Conservation (phyloP, 2,329 filamentous ascomycete genomes). For the Monosporascus sp. region DNA sequence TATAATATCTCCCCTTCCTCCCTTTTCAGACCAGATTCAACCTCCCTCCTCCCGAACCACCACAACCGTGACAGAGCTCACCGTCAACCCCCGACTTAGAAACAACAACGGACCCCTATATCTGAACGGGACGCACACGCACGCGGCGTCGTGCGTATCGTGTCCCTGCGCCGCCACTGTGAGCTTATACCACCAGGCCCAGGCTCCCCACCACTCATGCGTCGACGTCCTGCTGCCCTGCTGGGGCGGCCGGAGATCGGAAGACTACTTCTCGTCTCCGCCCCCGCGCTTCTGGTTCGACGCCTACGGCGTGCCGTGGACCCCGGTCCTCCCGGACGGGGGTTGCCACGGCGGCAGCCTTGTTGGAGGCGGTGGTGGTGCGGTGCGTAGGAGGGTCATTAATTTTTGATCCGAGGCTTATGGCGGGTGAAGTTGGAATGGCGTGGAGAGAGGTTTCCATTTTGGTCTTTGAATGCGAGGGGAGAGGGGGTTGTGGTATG, state of each 20-base stretch:
- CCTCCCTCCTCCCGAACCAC: too few relatives aligned
- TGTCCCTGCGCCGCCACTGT: neutral
- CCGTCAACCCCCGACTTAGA: neutral
- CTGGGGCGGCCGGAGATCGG: constrained; percentile 1
- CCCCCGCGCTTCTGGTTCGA: neutral
- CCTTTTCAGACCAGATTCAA: neutral
- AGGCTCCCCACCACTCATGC: neutral
- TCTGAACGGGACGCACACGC: neutral
- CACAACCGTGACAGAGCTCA: neutral
- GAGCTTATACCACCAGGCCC: neutral
- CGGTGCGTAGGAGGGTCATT: neutral
- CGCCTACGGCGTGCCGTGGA: neutral
- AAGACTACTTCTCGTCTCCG: constrained; percentile 1
- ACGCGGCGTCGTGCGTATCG: neutral
- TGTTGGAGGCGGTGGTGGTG: neutral
- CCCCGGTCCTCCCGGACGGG: neutral
- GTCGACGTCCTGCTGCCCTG: neutral
- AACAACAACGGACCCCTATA: neutral
- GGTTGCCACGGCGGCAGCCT: neutral
- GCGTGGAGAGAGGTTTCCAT: too few relatives aligned
- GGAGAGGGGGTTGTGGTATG: too few relatives aligned
- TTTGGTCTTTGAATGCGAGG: too few relatives aligned
- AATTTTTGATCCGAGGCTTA: neutral
- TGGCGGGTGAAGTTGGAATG: too few relatives aligned
- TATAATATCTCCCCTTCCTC: neutral